Percentiles rank a stretch among this genome's conserved stretches.
Evolutionary conservation across 495 filamentous ascomycete species (phyloP).

Genomic region (Xylona heveae): DNA sequence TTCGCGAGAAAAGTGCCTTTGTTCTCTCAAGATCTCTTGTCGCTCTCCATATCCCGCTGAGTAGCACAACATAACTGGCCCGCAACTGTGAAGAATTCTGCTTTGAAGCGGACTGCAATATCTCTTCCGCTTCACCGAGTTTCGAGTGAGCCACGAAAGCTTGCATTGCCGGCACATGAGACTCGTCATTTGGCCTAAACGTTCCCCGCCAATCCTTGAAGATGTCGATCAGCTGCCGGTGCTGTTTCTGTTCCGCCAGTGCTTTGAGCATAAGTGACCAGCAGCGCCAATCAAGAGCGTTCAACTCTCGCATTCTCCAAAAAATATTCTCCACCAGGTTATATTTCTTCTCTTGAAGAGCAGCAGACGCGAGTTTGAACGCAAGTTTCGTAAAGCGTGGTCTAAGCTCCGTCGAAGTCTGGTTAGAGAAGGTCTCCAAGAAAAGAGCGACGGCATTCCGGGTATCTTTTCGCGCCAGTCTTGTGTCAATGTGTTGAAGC

Average conservation of each 20-base stretch:
- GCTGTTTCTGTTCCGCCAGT: background rate
- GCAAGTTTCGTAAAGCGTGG: no score
- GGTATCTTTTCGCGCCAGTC: no score
- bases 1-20: background rate
- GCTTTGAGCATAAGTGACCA: background rate
- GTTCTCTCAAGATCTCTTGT: slow-evolving; percentile 2
- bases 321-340: background rate
- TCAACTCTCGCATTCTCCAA: background rate
- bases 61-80: background rate
- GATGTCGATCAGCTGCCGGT: background rate
- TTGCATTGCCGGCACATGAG: background rate
- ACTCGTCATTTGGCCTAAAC: background rate
- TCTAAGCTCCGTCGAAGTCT: no score
- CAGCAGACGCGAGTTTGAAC: no score
- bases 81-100: background rate
- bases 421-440: no score
- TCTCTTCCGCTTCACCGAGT: slow-evolving; percentile 1
- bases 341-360: background rate
- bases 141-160: slow-evolving; percentile 1
- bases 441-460: no score
- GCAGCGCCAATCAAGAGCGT: background rate
- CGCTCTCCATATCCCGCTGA: slow-evolving; percentile 2
- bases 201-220: background rate
- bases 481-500: no score
- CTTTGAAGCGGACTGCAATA: background rate